Evolutionary conservation across 176 grass and related monocot species (phyloP).

Genomic region (bread wheat (Triticum aestivum)): IWGSC_CS_RefSeq_v2.1 NC_057810.1:355504607-355505106

Average conservation of each 20-base stretch:
- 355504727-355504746: too few species aligned
- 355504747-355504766: too few species aligned
- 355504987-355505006: slow-evolving; percentile 30
- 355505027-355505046: not conserved
- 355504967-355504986: not conserved
- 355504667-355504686: too few species aligned
- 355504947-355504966: not conserved
- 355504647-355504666: too few species aligned
- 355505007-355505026: not conserved
- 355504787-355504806: not conserved
- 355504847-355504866: not conserved
- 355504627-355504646: too few species aligned
- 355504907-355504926: not conserved
- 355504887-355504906: not conserved
- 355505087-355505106: not conserved
- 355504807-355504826: not conserved
- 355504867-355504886: slow-evolving; percentile 11
- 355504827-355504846: not conserved
- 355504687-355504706: too few species aligned
- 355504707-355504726: too few species aligned
- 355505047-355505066: not conserved
- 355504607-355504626: too few species aligned
- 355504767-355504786: not conserved
- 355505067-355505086: not conserved
- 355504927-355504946: not conserved